Conservation (phyloP, 345 rosid species). For the Melaleuca alternifolia region DNA sequence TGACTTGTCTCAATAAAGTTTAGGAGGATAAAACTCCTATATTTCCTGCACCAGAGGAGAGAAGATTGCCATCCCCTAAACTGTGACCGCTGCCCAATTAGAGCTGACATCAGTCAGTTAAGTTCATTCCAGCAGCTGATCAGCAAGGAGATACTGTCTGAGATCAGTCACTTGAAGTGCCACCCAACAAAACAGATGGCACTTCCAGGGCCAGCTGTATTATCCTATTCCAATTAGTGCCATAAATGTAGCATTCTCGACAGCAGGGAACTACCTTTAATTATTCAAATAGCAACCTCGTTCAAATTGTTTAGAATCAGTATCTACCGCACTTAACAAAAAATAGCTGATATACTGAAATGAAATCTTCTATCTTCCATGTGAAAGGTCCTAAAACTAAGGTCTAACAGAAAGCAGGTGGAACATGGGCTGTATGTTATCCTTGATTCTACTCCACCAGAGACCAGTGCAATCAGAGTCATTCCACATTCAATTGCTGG, state of each 20-base stretch:
- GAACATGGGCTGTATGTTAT: background rate
- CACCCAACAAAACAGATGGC: background rate
- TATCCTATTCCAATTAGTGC: background rate
- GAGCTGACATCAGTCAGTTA: background rate
- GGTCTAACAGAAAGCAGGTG: background rate
- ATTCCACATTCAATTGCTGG: background rate
- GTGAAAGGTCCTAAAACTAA: background rate
- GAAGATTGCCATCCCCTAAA: background rate
- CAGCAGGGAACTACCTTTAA: background rate
- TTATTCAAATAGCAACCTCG: background rate
- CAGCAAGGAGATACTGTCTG: background rate
- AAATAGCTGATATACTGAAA: background rate
- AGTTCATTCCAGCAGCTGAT: background rate
- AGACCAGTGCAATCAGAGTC: background rate
- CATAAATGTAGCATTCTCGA: background rate
- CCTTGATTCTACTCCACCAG: background rate
- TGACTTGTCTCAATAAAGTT: background rate
- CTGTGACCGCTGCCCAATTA: background rate
- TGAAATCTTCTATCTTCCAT: background rate
- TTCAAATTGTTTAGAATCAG: background rate
- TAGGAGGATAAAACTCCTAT: background rate
- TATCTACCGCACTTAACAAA: background rate
- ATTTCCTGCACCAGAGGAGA: background rate
- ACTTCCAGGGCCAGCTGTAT: background rate
- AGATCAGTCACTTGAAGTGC: background rate